These are phyloP conservation scores for Epichloe baconii DNA, from an alignment of 2,329 filamentous ascomycete genomes.

Conservation along the genomic window DNA sequence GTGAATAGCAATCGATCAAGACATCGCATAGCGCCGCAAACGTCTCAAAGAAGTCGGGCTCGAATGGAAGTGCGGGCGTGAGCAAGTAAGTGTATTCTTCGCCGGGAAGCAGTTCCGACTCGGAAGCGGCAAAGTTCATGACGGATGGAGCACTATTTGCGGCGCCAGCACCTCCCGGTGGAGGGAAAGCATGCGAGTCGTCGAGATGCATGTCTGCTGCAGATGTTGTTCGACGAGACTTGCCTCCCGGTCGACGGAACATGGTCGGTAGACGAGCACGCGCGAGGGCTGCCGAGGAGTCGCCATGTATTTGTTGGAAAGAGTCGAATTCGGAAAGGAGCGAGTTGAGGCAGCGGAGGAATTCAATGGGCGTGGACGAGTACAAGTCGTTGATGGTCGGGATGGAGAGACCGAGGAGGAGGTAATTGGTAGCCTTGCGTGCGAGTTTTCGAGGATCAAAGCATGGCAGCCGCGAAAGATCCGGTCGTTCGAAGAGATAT, in stretches of 20 bases:
- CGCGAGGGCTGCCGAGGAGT: conserved; percentile 62
- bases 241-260: conserved; percentile 55
- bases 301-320: conserved; percentile 76
- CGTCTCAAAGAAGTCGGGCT: conserved; percentile 93
- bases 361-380: conserved; percentile 66
- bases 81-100: conserved; percentile 82
- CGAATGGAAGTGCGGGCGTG: conserved; percentile 86
- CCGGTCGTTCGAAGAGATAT: conserved; percentile 72
- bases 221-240: conserved; percentile 43
- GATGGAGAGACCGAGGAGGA: conserved; percentile 82
- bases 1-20: conserved; percentile 80
- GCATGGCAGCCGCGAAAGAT: conserved; percentile 71
- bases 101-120: conserved; percentile 57
- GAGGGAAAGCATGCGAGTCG: conserved; percentile 16
- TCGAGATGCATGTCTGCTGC: conserved; percentile 28
- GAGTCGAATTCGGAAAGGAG: conserved; percentile 86
- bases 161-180: conserved; percentile 16
- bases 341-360: conserved; percentile 73
- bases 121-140: conserved; percentile 45
- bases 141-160: conserved; percentile 26
- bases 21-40: conserved; percentile 94
- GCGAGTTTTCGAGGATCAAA: conserved; percentile 75
- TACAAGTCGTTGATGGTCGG: conserved; percentile 83
- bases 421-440: conserved; percentile 83
- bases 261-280: conserved; percentile 72